Conservation (phyloP, 1,284 basidiomycete species). For the Omphalotus olearius region DNA sequence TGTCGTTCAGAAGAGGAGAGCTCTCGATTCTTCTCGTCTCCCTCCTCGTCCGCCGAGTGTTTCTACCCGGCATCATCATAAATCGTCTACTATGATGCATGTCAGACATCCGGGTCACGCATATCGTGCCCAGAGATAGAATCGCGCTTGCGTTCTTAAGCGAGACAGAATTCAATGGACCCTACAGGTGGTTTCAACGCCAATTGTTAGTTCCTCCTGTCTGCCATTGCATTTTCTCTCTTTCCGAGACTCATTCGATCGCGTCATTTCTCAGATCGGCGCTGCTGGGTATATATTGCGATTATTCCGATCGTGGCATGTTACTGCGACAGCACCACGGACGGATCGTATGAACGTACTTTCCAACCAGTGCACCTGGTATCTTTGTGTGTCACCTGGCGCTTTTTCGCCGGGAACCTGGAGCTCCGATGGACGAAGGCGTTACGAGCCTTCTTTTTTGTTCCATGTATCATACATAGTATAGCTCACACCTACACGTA, state of each 20-base stretch:
- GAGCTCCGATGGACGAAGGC: conserved; percentile 4
- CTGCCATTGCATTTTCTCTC: neutral
- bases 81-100: neutral
- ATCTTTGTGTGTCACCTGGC: conserved; percentile 1
- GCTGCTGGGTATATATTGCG: neutral
- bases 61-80: conserved; percentile 6
- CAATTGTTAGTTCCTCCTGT: conserved; percentile 6
- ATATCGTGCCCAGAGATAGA: conserved; percentile 9
- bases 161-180: neutral
- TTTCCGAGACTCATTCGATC: neutral
- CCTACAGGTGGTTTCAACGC: neutral
- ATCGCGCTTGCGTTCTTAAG: neutral
- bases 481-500: conserved; percentile 4
- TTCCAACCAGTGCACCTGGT: neutral
- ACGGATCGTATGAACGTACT: neutral
- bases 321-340: neutral
- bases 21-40: neutral
- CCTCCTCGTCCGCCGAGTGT: conserved; percentile 9
- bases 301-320: neutral
- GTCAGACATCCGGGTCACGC: conserved; percentile 7
- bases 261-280: neutral
- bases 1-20: conserved; percentile 17
- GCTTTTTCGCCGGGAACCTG: neutral
- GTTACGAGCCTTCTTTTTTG: neutral
- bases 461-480: conserved; percentile 12